Base-by-base conservation (phyloP, 768 basidiomycete genomes). In the Amanita jacksonii region DNA sequence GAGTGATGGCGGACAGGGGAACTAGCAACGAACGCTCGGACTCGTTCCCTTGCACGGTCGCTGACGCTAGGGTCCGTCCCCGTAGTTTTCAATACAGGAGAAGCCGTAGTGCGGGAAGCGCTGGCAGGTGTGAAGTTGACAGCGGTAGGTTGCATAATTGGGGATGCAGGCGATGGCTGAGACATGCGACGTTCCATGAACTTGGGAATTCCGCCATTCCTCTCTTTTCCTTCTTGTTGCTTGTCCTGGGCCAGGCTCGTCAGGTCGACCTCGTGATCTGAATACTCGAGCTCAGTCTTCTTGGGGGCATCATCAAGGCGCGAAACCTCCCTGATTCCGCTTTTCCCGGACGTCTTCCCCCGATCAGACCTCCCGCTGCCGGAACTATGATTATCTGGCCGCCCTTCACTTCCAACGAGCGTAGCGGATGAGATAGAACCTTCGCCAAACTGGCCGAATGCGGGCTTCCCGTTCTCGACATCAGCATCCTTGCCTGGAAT, bases 181-280 rank as follows among this genome's bases (percentile, higher is more conserved):
- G 40, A 41, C 12, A 42, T 4, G 13, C 12, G 30, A 6, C 18
- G 41, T 15, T 42, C 41, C 30, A 42, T n/a, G 22, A 42, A 32
- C 31, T 8, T 18, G 5, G 28, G 40, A 22, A 39, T 25, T 37
- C 19, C 24, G 36, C 24, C 36, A 20, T 15, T 20, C 9, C 7
- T 8, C 41, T 20, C 8, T 10, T 20, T 6, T 16, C 10, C 28
- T 23, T 16, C 3, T 22, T 28, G 15, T 9, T 3, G 30, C 25
- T 43, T 13, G 20, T 41, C 38, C 42, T 42, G 53, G 41, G 23
- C 33, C 47, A 43, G 48, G 19, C 46, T 53, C 33, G 57, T 54
- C n/a, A 63, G 42, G 44, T 70, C 70, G 34, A 70, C 72, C 43
- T 78, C 75, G 35, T 65, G 66, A 49, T 76, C 74, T 3, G 73